Conservation (phyloP, 129 eudicot genomes). For the Centrapalus pauciflorus region DNA sequence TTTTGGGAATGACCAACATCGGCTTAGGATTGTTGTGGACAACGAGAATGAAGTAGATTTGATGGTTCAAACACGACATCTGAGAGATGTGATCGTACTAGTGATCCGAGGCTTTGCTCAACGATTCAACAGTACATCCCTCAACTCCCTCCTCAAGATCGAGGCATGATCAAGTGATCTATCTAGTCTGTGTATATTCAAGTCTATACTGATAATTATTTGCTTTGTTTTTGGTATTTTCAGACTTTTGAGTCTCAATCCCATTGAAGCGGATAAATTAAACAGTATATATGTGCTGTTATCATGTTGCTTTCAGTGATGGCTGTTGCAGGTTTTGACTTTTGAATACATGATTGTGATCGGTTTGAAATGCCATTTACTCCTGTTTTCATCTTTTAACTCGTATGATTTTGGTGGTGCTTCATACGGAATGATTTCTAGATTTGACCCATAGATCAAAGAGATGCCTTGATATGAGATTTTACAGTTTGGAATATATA, state of each 20-base stretch:
- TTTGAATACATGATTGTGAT: neutral
- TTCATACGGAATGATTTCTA: too few relatives aligned
- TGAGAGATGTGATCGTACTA: constrained; percentile 81
- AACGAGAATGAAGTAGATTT: constrained; percentile 81
- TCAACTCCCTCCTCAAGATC: constrained; percentile 79
- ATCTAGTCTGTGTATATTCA: constrained; percentile 9
- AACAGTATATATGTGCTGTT: constrained; percentile 14
- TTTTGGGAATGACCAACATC: constrained; percentile 88
- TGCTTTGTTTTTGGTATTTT: constrained; percentile 25
- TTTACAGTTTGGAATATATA: too few relatives aligned
- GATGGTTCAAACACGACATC: constrained; percentile 93
- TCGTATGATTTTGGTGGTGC: neutral
- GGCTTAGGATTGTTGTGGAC: constrained; percentile 84
- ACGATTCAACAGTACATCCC: constrained; percentile 89
- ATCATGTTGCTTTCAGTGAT: neutral
- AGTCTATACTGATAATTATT: constrained; percentile 15
- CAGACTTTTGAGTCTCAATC: too few relatives aligned
- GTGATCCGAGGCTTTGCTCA: constrained; percentile 91
- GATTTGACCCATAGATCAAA: too few relatives aligned
- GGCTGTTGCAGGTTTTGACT: constrained; percentile 12
- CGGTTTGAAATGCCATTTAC: neutral
- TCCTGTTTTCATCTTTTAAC: neutral
- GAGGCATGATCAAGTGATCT: constrained; percentile 38
- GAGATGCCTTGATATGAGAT: too few relatives aligned
- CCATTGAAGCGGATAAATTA: neutral